Evolutionary conservation across 1,139 yeast species (phyloP).

Genomic region (Yamadazyma oceani): DNA sequence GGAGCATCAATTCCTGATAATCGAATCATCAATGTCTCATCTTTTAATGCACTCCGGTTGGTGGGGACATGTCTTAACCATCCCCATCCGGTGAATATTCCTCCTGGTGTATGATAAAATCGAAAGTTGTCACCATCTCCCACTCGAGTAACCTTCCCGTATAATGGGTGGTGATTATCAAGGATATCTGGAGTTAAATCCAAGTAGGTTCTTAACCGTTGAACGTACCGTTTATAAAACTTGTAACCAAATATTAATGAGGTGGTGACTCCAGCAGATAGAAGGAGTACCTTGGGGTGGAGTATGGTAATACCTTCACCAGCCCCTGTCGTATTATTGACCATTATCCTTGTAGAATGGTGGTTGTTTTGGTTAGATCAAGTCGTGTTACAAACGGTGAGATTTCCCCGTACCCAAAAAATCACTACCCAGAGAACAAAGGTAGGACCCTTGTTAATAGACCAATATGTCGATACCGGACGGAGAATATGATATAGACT

Average conservation of each 20-base stretch:
- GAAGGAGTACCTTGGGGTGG: conserved; percentile 43
- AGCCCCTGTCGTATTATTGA: neutral
- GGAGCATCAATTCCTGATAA: conserved; percentile 98
- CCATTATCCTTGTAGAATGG: no score
- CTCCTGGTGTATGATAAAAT: conserved; percentile 93
- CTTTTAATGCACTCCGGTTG: conserved; percentile 47
- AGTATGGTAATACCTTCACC: conserved; percentile 25
- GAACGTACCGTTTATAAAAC: conserved; percentile 35
- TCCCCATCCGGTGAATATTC: conserved; percentile 86
- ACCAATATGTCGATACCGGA: conserved; percentile 31
- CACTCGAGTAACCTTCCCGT: conserved; percentile 84
- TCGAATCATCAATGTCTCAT: conserved; percentile 65
- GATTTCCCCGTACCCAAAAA: no score
- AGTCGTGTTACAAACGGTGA: no score
- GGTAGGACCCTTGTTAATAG: no score
- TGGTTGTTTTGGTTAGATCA: no score
- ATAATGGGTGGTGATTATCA: conserved; percentile 39
- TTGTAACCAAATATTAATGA: conserved; percentile 31
- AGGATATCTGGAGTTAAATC: conserved; percentile 41
- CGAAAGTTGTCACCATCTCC: conserved; percentile 98
- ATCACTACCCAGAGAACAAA: no score
- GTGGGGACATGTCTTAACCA: conserved; percentile 64
- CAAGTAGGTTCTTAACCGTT: conserved; percentile 35
- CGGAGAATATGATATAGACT: conserved; percentile 48
- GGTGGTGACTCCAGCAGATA: conserved; percentile 39